These are phyloP conservation scores for Microbotryomycetes sp. DNA, from an alignment of 1,284 basidiomycete genomes.

Conservation along the genomic window DNA sequence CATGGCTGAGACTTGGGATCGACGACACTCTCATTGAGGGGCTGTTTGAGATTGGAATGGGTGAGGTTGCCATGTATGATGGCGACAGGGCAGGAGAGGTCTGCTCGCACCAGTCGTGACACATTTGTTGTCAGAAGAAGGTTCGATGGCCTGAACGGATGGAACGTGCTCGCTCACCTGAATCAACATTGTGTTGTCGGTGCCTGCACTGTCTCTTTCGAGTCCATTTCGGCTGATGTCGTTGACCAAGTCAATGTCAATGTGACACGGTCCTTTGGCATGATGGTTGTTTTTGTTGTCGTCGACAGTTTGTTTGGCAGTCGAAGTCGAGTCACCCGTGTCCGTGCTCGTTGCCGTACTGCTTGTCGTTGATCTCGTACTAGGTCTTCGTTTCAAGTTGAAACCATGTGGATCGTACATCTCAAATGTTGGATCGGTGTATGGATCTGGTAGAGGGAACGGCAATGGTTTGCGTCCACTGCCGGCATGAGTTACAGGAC, in stretches of 20 bases:
- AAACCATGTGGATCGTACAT: conserved; percentile 2
- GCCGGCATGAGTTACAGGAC: background rate
- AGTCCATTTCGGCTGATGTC: background rate
- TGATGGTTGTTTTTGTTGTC: background rate
- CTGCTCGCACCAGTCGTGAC: too few species aligned
- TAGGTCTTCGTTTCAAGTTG: background rate
- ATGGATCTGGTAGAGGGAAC: conserved; percentile 6
- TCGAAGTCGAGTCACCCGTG: too few species aligned
- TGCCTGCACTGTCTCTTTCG: too few species aligned
- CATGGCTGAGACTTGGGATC: background rate
- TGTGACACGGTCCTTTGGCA: background rate
- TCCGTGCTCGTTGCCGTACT: background rate
- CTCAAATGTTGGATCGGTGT: conserved; percentile 4
- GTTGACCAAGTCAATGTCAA: background rate
- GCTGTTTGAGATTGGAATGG: background rate
- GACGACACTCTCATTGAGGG: background rate
- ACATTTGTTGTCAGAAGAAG: background rate
- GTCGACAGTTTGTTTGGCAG: background rate
- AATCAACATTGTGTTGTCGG: background rate
- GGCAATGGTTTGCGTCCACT: background rate
- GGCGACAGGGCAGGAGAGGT: background rate
- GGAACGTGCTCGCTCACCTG: background rate
- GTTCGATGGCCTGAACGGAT: background rate
- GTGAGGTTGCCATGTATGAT: background rate
- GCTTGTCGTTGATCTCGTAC: background rate